phyloP scores from a whole-genome alignment of 345 rosid species.

The Aegle marmelos region DNA sequence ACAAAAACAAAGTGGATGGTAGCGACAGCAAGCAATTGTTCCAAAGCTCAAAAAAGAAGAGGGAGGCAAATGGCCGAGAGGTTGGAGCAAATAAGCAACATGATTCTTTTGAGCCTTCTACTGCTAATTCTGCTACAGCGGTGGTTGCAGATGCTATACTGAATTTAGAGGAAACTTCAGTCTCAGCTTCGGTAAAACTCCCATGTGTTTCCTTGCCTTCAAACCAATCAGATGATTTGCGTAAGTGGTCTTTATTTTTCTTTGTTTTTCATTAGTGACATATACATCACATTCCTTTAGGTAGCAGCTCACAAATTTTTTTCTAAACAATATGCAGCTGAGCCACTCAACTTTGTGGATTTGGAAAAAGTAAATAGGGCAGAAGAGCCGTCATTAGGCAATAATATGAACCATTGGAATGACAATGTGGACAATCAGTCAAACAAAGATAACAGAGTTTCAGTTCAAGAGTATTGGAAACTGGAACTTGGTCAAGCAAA shows the following conservation, averaged over 20 bases:
- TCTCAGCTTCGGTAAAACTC: background rate
- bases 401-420: background rate
- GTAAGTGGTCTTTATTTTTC: slow-evolving; percentile 19
- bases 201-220: slow-evolving; percentile 1
- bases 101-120: slow-evolving; percentile 2
- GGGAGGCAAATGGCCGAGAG: background rate
- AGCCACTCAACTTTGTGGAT: slow-evolving; percentile 8
- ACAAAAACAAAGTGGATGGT: background rate
- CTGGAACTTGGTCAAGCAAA: background rate
- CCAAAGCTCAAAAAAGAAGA: slow-evolving; percentile 12
- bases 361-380: slow-evolving; percentile 10
- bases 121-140: background rate
- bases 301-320: background rate
- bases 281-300: background rate
- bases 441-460: slow-evolving; percentile 1
- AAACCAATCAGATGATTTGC: background rate
- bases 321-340: slow-evolving; percentile 5
- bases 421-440: slow-evolving; percentile 4
- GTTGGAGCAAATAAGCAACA: background rate
- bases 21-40: slow-evolving; percentile 1
- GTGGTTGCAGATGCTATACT: background rate
- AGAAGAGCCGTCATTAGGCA: slow-evolving; percentile 5
- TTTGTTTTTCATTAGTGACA: background rate
- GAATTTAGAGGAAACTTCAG: slow-evolving; percentile 10
- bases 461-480: slow-evolving; percentile 5